Percentiles rank a stretch among this genome's conserved stretches.
Conservation (phyloP, 1,139 yeast genomes). For the Diutina sp. region DNA sequence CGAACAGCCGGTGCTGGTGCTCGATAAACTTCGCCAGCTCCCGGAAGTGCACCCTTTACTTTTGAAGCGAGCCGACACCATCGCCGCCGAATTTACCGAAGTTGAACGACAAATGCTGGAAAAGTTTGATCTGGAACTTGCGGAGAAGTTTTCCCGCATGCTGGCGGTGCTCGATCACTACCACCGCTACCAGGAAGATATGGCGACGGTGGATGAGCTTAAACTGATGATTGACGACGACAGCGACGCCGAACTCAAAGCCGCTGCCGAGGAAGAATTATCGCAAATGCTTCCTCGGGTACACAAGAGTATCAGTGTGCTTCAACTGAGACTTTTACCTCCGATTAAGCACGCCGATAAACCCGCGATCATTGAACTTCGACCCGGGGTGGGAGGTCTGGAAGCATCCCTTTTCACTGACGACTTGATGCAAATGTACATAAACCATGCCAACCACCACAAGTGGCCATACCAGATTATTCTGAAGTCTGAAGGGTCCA, state of each 20-base stretch:
- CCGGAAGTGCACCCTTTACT: constrained; percentile 44
- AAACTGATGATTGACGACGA: constrained; percentile 20
- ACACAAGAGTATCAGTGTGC: constrained; percentile 20
- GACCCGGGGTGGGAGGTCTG: constrained; percentile 96
- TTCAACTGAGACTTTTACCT: constrained; percentile 57
- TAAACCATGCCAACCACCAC: constrained; percentile 49
- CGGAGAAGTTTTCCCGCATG: constrained; percentile 43
- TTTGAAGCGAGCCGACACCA: constrained; percentile 44
- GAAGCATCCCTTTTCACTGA: constrained; percentile 84
- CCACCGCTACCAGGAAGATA: constrained; percentile 29
- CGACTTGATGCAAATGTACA: constrained; percentile 74
- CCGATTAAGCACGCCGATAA: constrained; percentile 66
- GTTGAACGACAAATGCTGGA: constrained; percentile 37
- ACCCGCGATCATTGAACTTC: constrained; percentile 68
- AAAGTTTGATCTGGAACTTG: constrained; percentile 39
- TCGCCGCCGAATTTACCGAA: constrained; percentile 34
- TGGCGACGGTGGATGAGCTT: constrained; percentile 22
- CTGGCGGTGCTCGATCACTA: constrained; percentile 41
- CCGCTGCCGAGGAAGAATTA: constrained; percentile 16
- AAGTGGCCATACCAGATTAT: constrained; percentile 58
- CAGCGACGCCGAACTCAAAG: constrained; percentile 22
- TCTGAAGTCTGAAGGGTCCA: constrained; percentile 51
- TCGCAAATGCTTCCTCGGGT: constrained; percentile 21
- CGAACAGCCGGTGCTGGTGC: neutral
- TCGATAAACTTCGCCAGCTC: neutral